Evolutionary conservation across 1,284 basidiomycete species (phyloP).

Genomic region (Ustilago esculenta): DNA sequence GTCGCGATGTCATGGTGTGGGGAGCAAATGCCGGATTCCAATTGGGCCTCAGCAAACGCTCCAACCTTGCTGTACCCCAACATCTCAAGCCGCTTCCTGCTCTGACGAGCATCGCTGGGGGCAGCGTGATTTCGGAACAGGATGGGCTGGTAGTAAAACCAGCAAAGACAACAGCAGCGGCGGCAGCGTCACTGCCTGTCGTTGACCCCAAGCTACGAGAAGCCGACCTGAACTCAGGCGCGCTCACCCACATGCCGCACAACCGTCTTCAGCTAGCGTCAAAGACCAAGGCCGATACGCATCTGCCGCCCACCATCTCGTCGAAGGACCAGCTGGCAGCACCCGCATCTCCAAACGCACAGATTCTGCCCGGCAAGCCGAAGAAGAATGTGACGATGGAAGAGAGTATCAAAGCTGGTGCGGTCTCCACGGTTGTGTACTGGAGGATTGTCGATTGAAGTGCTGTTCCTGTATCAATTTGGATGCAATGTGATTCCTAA

Average conservation of each 20-base stretch:
- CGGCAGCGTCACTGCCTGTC: slow-evolving; percentile 9
- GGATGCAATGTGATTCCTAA: neutral
- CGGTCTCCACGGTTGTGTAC: slow-evolving; percentile 55
- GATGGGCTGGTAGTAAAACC: slow-evolving; percentile 23
- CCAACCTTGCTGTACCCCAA: slow-evolving; percentile 77
- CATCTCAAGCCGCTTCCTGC: slow-evolving; percentile 70
- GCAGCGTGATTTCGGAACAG: slow-evolving; percentile 21
- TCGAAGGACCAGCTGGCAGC: slow-evolving; percentile 8
- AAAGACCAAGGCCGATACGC: slow-evolving; percentile 45
- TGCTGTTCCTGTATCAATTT: neutral
- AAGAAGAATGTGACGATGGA: slow-evolving; percentile 50
- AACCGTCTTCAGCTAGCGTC: slow-evolving; percentile 58
- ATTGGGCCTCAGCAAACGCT: slow-evolving; percentile 80
- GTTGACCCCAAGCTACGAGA: slow-evolving; percentile 43
- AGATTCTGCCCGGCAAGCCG: slow-evolving; percentile 12
- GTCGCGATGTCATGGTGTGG: slow-evolving; percentile 72
- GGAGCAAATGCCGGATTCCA: slow-evolving; percentile 66
- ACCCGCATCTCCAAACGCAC: neutral
- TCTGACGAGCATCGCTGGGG: slow-evolving; percentile 29
- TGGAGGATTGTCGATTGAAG: slow-evolving; percentile 49
- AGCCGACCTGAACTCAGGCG: slow-evolving; percentile 55
- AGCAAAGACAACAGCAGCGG: slow-evolving; percentile 16
- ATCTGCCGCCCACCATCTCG: slow-evolving; percentile 21
- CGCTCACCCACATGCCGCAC: slow-evolving; percentile 61
- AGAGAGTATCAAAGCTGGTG: slow-evolving; percentile 54